Evolutionary conservation across 202 grass and related monocot genomes (phyloP).

Genomic region (Schoenoplectus triqueter): DNA sequence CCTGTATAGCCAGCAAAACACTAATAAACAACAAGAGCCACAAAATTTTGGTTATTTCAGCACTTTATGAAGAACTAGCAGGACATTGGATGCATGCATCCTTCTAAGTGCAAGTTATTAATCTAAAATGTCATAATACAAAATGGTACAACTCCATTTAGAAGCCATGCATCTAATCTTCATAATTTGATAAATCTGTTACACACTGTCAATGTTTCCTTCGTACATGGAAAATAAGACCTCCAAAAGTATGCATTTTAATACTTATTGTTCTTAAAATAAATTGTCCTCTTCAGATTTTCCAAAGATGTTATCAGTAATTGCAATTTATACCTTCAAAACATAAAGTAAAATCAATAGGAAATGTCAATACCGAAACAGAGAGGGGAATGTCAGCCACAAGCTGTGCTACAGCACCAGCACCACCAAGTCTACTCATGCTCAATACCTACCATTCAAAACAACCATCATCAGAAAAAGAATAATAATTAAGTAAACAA

Average conservation of each 20-base stretch:
- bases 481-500: constrained; percentile 8
- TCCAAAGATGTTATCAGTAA: constrained; percentile 1
- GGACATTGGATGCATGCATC: background rate
- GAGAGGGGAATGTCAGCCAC: constrained; percentile 94
- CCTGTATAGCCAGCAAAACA: background rate
- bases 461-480: constrained; percentile 10
- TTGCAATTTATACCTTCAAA: background rate
- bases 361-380: constrained; percentile 63
- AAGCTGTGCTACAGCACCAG: constrained; percentile 91
- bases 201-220: too few relatives aligned
- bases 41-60: constrained; percentile 1
- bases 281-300: constrained; percentile 13
- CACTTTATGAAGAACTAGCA: constrained; percentile 12
- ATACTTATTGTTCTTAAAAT: background rate
- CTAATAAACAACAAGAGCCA: background rate
- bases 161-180: background rate
- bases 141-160: background rate
- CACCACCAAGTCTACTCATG: constrained; percentile 97
- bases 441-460: constrained; percentile 74
- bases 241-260: background rate
- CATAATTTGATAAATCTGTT: constrained; percentile 16
- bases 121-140: background rate
- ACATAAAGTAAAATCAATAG: constrained; percentile 19
- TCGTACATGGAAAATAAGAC: background rate
- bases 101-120: background rate